A percentile compares a stretch with the other conserved stretches of the same genome.
Evolutionary conservation across 768 basidiomycete species (phyloP).

Genomic region (Albatrellus ellisii): DNA sequence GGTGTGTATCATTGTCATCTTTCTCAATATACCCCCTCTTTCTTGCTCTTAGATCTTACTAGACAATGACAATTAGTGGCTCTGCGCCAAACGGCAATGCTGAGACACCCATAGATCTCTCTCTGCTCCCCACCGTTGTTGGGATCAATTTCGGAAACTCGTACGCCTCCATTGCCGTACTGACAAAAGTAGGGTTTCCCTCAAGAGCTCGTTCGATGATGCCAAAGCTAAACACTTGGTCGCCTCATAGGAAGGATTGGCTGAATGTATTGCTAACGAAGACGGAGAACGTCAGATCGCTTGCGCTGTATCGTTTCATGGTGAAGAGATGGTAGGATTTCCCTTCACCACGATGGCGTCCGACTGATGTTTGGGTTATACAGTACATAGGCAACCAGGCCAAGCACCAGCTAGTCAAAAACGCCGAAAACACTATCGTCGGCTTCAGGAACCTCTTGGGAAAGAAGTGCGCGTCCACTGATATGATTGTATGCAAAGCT

Average conservation of each 20-base stretch:
- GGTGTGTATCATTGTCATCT: background rate
- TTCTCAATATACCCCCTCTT: constrained; percentile 4
- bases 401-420: constrained; percentile 89
- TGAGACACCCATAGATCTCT: constrained; percentile 25
- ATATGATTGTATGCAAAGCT: background rate
- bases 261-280: constrained; percentile 95
- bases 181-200: constrained; percentile 71
- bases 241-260: constrained; percentile 62
- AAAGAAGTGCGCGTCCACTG: constrained; percentile 51
- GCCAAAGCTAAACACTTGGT: background rate
- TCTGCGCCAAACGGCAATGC: constrained; percentile 38
- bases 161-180: constrained; percentile 89
- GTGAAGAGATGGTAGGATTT: constrained; percentile 72
- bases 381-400: constrained; percentile 97
- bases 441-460: constrained; percentile 91
- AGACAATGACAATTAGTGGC: constrained; percentile 27
- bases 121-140: constrained; percentile 44
- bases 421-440: constrained; percentile 86
- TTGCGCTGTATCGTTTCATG: constrained; percentile 81
- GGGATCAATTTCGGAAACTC: constrained; percentile 97
- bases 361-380: constrained; percentile 1
- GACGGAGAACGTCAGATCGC: constrained; percentile 98
- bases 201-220: background rate
- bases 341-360: constrained; percentile 1
- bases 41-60: no score